Evolutionary conservation across 768 basidiomycete genomes (phyloP), one percentile per base, ranked within the genome.

Genomic region (Clavaria fumosa): DNA sequence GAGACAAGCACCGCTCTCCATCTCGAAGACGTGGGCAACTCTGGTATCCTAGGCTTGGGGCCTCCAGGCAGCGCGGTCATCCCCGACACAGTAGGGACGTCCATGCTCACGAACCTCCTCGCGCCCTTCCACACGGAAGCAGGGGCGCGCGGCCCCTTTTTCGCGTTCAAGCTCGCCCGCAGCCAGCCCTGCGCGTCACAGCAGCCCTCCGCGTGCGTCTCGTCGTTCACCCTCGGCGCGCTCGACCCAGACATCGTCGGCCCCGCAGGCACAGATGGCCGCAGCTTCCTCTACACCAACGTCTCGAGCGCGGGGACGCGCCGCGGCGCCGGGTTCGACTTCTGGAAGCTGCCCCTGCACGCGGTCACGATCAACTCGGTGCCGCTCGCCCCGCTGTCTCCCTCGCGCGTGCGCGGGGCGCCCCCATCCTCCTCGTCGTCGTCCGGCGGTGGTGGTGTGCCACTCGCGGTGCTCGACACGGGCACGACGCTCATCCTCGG

Each of bases 401-500:
- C 48, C 11, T 72, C 74, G 11, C 61, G 62, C 38, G 55, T 72
- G 19, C 50, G 45, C 3, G 26, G 9, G 9, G 26, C 26, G 14
- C 26, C 14, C 9, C n/a, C n/a, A n/a, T n/a, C n/a, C n/a, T n/a
- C n/a, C n/a, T n/a, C n/a, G n/a, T n/a, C n/a, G n/a, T n/a, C n/a
- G n/a, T n/a, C n/a, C n/a, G n/a, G 11, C 15, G 61, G 60, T 14
- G 57, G 67, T 17, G 34, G 52, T 9, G 45, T 55, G 2, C 62
- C 65, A 0, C 65, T 78, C 34, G 74, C 67, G 3, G 66, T 80
- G 18, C 60, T 78, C 19, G 78, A 79, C 47, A 73, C 73, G 18
- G 75, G 75, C 3, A 72, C 70, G 18, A 72, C 70, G 4, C 60
- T 72, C 37, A 59, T 74, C 18, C 58, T 73, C 4, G 72, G 69